Percentiles rank a stretch among this genome's conserved stretches.
Conservation (phyloP, 2,329 filamentous ascomycete species). For the Leptographium lundbergii region DNA sequence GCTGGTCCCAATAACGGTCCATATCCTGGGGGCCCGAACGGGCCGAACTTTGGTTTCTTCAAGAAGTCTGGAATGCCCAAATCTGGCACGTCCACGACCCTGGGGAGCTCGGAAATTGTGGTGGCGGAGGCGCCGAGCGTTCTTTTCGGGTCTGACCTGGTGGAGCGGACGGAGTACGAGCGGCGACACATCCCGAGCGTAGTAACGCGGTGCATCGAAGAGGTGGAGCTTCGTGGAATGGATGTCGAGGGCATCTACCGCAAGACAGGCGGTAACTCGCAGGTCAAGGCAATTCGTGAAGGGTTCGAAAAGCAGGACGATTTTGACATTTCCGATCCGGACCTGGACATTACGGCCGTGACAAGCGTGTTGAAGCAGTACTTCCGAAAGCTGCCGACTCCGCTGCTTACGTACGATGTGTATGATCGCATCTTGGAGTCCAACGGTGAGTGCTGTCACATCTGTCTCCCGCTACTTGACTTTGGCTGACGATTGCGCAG, state of each 20-base stretch:
- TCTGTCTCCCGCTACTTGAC: not conserved
- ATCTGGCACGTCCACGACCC: constrained; percentile 28
- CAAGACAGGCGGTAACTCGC: constrained; percentile 87
- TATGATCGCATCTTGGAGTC: constrained; percentile 85
- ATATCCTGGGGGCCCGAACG: not conserved
- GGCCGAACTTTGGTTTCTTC: constrained; percentile 53
- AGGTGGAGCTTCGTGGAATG: constrained; percentile 93
- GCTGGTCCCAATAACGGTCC: not conserved
- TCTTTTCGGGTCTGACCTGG: constrained; percentile 82
- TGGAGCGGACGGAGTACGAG: constrained; percentile 76
- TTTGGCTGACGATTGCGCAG: constrained; percentile 25
- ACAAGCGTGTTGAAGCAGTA: constrained; percentile 96
- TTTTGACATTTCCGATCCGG: constrained; percentile 86
- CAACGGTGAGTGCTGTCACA: constrained; percentile 40
- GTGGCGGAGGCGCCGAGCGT: constrained; percentile 39
- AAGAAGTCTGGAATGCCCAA: constrained; percentile 41
- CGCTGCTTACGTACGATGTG: constrained; percentile 81
- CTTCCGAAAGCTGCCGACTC: constrained; percentile 82
- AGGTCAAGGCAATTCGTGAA: constrained; percentile 80
- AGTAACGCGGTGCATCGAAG: constrained; percentile 86
- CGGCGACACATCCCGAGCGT: constrained; percentile 81
- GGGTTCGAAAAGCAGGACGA: constrained; percentile 81
- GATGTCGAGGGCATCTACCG: constrained; percentile 95
- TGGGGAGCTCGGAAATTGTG: not conserved
- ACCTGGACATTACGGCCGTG: constrained; percentile 89